Evolutionary conservation across 2,329 filamentous ascomycete species (phyloP), one percentile per base, ranked within the genome.

Genomic region (Colletotrichum sp.): DNA sequence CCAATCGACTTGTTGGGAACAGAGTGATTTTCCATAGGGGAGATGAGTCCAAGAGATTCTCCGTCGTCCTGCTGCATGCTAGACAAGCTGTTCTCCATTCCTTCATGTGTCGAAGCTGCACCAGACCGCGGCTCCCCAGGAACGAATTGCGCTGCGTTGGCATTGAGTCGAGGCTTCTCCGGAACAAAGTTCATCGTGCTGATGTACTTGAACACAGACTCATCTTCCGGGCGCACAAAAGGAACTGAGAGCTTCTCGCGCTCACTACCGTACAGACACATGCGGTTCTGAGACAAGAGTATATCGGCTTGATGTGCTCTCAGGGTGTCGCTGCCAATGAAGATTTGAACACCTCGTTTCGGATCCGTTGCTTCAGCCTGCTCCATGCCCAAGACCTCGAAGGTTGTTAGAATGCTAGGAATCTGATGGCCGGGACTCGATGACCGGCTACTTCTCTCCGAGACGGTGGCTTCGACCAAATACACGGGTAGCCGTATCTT

Each of bases 151-250:
- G 85, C 81, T 5, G 86, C 86, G 39, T 81, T 87, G 29, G 90
- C 90, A 44, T 93, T 93, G 32, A 93, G 85, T 78, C 90, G 92
- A 11, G 89, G 88, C 81, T 88, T 92, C 77, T 90, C 90, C 0
- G 89, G 88, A 11, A 86, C 77, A n/a, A 89, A 78, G 74, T 89
- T 90, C 57, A 89, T 88, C 3, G 94, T 96, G 80, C 88, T 92
- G 65, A 99, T 89, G 79, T 93, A 91, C 80, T 94, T 97, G 87
- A 98, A 99, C 1, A 92, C 86, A 5, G 88, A 89, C 72, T 98
- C 95, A 80, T 98, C 94, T 84, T 99, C 97, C 1, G 97, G 97
- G 32, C 97, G 92, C 55, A 98, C 96, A 79, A 99, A 94, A 3
- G 97, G 97, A 39, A 99, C 93, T 19, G 95, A 96, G 15, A 99